Base-by-base conservation (phyloP, 192 early-diverging fungal genomes). In the Coemansia guatemalensis region DNA sequence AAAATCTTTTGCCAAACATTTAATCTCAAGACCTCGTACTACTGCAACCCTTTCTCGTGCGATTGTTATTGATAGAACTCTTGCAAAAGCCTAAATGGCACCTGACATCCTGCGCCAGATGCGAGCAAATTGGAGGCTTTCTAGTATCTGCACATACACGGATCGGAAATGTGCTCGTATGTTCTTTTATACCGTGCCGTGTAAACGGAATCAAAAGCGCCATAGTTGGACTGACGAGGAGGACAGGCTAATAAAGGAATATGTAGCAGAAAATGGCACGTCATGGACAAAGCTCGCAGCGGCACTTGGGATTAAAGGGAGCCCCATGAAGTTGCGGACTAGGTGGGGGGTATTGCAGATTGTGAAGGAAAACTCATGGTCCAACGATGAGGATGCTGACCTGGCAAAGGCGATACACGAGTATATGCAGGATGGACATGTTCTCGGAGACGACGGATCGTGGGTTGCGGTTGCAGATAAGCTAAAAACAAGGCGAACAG, bases 181-280 rank as follows among this genome's bases (percentile, higher is more conserved):
- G 35, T 1, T 12, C 9, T 8, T 39, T 9, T 8, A 39, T 39
- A 9, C 35, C 9, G 4, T 39, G 9, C 8, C 35, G 9, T 12
- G 9, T 39, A 3, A 39, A 39, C 35, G 9, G 4, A 8, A 12
- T 8, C 1, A 39, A 39, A 51, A 47, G 35, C 68, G 77, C 3
- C 60, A 44, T 44, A 60, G 14, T 22, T 80, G 77, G 77, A 71
- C 77, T 22, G 53, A 49, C 27, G 77, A 80, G n/a, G 56, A 64
- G n/a, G 77, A 80, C 49, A 33, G 29, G 8, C 27, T 5, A 5
- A 55, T 80, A 23, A 5, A 25, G 8, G 27, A 60, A 24, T 54
- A 71, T 20, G 65, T 80, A 1, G 49, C 53, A 5, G 47, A 60
- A 53, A 58, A 59, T 29, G 68, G 71, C 4, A 22, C 27, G 18